Evolutionary conservation across 139 green algal genomes (phyloP).

Genomic region (Chlorella vulgaris): DNA sequence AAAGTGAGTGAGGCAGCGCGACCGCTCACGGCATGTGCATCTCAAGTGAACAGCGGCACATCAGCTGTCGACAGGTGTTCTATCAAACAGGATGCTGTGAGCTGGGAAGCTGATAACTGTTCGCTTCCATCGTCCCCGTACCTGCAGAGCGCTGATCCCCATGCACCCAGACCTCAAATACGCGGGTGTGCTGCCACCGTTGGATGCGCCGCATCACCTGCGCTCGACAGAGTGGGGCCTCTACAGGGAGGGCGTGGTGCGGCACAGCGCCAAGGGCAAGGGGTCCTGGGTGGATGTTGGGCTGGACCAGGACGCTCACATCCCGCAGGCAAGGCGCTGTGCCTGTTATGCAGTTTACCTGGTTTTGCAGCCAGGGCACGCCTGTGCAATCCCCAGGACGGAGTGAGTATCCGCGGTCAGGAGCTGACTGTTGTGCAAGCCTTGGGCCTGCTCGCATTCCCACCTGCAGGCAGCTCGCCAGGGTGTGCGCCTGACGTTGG

Average conservation of each 20-base stretch:
- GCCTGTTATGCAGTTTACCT: no score
- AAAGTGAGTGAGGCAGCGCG: constrained; percentile 38
- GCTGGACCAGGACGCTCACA: constrained; percentile 60
- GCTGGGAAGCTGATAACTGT: no score
- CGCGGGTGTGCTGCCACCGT: constrained; percentile 73
- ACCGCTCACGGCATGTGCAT: background rate
- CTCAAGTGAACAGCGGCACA: no score
- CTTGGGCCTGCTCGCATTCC: no score
- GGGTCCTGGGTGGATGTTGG: constrained; percentile 78
- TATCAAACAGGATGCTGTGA: no score
- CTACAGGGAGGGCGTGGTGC: constrained; percentile 86
- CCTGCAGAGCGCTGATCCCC: constrained; percentile 61
- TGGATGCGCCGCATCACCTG: constrained; percentile 90
- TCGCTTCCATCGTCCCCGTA: no score
- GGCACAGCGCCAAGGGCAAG: constrained; percentile 34
- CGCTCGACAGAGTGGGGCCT: constrained; percentile 79
- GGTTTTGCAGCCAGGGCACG: background rate
- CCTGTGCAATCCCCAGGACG: background rate
- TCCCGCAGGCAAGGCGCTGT: constrained; percentile 13
- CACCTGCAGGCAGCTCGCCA: constrained; percentile 32
- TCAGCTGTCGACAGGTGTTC: no score
- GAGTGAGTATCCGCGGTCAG: background rate
- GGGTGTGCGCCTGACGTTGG: constrained; percentile 63
- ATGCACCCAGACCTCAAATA: constrained; percentile 70
- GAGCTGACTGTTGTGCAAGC: background rate